These are phyloP conservation scores for Ascoidea asiatica DNA, from an alignment of 805 yeast genomes.

Conservation along the genomic window DNA sequence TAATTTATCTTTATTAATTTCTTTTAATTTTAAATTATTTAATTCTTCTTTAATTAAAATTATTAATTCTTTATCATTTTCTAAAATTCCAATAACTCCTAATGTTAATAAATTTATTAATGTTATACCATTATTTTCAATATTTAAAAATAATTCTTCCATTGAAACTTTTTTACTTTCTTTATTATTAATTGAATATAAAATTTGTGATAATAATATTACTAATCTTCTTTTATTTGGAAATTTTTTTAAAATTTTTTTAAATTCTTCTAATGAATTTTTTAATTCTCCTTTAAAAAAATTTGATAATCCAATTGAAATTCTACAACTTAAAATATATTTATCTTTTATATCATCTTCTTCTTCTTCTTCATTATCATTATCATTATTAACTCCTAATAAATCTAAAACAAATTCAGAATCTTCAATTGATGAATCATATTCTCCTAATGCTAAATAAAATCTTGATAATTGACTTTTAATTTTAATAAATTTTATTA, in stretches of 20 bases:
- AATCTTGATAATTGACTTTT: conserved; percentile 66
- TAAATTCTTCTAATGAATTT: conserved; percentile 54
- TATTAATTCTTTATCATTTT: conserved; percentile 38
- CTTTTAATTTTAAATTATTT: conserved; percentile 30
- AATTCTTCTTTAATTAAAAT: conserved; percentile 60
- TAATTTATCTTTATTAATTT: conserved; percentile 34
- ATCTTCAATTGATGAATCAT: conserved; percentile 42
- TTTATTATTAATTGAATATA: conserved; percentile 63
- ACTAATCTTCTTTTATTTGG: conserved; percentile 55
- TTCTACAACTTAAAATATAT: conserved; percentile 39
- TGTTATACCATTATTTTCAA: conserved; percentile 53
- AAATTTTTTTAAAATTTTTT: conserved; percentile 40
- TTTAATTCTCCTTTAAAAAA: conserved; percentile 55
- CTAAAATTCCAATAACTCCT: conserved; percentile 67
- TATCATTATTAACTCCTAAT: conserved; percentile 24
- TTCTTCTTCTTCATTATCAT: conserved; percentile 15
- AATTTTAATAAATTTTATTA: conserved; percentile 40
- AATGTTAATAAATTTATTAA: conserved; percentile 55
- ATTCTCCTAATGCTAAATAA: conserved; percentile 45
- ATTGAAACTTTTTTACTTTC: conserved; percentile 74
- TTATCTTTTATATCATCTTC: conserved; percentile 9
- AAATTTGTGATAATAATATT: conserved; percentile 61
- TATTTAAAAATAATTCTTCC: conserved; percentile 62
- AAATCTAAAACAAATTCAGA: conserved; percentile 44
- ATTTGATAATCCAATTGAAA: conserved; percentile 59